Evolutionary conservation across 2,329 filamentous ascomycete genomes (phyloP).

Genomic region (Xylariales sp.): DNA sequence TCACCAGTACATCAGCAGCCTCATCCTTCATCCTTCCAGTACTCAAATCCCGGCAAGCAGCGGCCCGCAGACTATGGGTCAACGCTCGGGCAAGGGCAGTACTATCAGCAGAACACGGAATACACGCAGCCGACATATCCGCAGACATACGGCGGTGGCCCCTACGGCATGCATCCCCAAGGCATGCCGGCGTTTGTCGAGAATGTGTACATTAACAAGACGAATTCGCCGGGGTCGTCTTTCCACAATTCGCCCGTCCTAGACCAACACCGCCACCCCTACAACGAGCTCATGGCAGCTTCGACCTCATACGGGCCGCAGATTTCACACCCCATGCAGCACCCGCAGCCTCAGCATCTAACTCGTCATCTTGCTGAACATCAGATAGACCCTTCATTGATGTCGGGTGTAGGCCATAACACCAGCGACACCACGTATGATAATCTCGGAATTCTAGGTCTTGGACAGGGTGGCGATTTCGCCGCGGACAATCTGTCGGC

Average conservation of each 20-base stretch:
- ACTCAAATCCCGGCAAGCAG: constrained; percentile 53
- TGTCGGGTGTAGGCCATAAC: constrained; percentile 20
- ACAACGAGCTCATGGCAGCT: constrained; percentile 44
- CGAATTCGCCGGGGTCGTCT: constrained; percentile 41
- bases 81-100: constrained; percentile 47
- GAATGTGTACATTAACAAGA: constrained; percentile 44
- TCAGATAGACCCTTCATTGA: constrained; percentile 38
- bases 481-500: constrained; percentile 33
- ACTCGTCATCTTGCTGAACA: constrained; percentile 27
- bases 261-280: constrained; percentile 45
- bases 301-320: constrained; percentile 25
- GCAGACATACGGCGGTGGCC: constrained; percentile 31
- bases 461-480: constrained; percentile 37
- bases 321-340: constrained; percentile 20
- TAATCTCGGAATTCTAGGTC: constrained; percentile 38
- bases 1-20: constrained; percentile 32
- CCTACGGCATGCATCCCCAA: constrained; percentile 29
- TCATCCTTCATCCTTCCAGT: constrained; percentile 52
- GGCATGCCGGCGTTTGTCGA: constrained; percentile 33
- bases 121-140: constrained; percentile 37
- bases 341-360: constrained; percentile 17
- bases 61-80: constrained; percentile 54
- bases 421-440: constrained; percentile 36
- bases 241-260: constrained; percentile 36
- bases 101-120: constrained; percentile 54